These are phyloP conservation scores for Discostella stelligeroides DNA, from an alignment of 108 stramenopile species.

Conservation along the genomic window DNA sequence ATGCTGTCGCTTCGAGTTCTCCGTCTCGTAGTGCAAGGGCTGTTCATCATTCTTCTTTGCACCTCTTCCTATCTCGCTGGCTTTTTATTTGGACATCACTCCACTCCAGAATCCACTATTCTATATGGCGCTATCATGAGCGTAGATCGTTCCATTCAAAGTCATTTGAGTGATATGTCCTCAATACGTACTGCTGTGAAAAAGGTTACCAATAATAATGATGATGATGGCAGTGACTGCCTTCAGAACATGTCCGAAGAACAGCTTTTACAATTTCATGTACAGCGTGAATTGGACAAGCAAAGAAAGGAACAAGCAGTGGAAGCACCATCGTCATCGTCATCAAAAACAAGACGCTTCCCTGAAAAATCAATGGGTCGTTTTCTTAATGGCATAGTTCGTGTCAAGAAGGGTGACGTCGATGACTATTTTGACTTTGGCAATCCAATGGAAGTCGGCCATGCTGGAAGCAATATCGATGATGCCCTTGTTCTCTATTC, in stretches of 20 bases:
- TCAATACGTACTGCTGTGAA: conserved; percentile 7
- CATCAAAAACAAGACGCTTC: conserved; percentile 27
- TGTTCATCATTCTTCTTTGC: conserved; percentile 38
- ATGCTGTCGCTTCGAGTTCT: no score
- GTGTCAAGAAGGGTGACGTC: conserved; percentile 50
- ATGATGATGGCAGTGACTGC: conserved; percentile 15
- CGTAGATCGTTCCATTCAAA: not conserved
- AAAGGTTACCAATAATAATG: not conserved
- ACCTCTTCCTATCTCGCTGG: conserved; percentile 49
- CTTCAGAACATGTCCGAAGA: conserved; percentile 18
- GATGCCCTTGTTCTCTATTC: conserved; percentile 53
- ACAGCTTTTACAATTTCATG: conserved; percentile 29
- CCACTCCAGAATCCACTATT: conserved; percentile 18
- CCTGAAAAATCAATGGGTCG: conserved; percentile 20
- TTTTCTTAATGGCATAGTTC: conserved; percentile 32
- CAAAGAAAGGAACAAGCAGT: not conserved
- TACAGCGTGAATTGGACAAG: conserved; percentile 23
- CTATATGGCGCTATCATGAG: not conserved
- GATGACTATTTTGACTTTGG: conserved; percentile 46
- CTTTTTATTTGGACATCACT: conserved; percentile 35
- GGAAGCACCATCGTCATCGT: no score
- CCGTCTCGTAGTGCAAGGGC: conserved; percentile 22
- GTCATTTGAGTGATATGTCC: conserved; percentile 19
- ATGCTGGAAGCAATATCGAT: conserved; percentile 28
- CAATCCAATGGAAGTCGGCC: conserved; percentile 27